Evolutionary conservation across 2,329 filamentous ascomycete genomes (phyloP).

Genomic region (Exophiala dermatitidis): DNA sequence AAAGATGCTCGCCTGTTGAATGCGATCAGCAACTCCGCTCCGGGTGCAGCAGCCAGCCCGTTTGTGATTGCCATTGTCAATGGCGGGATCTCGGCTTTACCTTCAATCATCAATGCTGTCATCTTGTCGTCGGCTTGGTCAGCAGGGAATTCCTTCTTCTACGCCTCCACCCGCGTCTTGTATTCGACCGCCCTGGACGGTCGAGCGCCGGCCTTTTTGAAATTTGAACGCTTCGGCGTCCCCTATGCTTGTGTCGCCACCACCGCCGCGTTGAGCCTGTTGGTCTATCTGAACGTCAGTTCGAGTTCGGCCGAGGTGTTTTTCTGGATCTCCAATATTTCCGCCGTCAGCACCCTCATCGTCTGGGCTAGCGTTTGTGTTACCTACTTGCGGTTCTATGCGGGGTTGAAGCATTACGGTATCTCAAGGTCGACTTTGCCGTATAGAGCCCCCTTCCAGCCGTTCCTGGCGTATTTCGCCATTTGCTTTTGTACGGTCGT

Average conservation of each 20-base stretch:
- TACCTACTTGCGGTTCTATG: constrained; percentile 63
- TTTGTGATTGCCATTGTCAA: constrained; percentile 45
- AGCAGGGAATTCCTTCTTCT: constrained; percentile 60
- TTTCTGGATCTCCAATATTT: constrained; percentile 53
- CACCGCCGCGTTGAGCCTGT: constrained; percentile 58
- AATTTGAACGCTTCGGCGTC: constrained; percentile 35
- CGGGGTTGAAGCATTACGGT: constrained; percentile 60
- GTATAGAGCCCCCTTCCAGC: constrained; percentile 60
- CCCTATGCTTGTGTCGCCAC: constrained; percentile 53
- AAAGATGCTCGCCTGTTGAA: constrained; percentile 47
- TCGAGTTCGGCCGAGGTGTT: constrained; percentile 57
- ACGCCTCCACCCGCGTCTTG: constrained; percentile 47
- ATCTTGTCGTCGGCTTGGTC: constrained; percentile 67
- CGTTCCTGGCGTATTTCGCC: constrained; percentile 60
- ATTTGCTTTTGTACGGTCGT: constrained; percentile 46
- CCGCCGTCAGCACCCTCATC: constrained; percentile 41
- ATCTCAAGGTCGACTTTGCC: constrained; percentile 37
- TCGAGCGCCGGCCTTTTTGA: constrained; percentile 48
- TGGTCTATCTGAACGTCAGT: constrained; percentile 64
- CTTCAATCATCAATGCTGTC: constrained; percentile 48
- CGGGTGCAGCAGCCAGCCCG: constrained; percentile 44
- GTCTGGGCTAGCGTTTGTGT: constrained; percentile 61
- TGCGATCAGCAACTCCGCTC: constrained; percentile 64
- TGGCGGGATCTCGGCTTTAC: constrained; percentile 32
- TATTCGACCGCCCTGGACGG: constrained; percentile 43